Conservation (phyloP, 495 filamentous ascomycete species). For the Podospora bellae-mahoneyi region DNA sequence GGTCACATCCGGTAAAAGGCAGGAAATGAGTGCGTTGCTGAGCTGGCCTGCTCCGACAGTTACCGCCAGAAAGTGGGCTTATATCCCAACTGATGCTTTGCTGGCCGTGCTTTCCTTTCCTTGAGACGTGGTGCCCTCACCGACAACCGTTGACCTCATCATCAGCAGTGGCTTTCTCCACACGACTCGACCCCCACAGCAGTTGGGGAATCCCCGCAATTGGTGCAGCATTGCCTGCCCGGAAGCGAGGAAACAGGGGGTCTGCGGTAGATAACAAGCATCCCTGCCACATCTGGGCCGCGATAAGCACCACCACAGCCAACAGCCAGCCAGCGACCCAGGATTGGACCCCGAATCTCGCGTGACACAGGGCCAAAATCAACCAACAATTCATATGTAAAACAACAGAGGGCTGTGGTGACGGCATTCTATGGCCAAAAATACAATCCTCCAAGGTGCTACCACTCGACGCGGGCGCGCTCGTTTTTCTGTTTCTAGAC, state of each 20-base stretch:
- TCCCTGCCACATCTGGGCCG: slow-evolving; percentile 7
- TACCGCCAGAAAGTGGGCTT: background rate
- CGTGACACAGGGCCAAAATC: slow-evolving; percentile 9
- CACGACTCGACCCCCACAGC: background rate
- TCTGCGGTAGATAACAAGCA: slow-evolving; percentile 6
- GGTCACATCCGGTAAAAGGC: slow-evolving; percentile 43
- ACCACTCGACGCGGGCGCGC: background rate
- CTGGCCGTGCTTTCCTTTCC: background rate
- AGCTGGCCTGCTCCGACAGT: slow-evolving; percentile 33
- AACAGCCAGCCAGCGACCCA: background rate
- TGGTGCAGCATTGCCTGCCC: background rate
- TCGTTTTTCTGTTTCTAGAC: background rate
- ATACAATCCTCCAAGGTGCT: background rate
- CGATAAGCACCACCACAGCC: slow-evolving; percentile 7
- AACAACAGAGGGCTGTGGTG: background rate
- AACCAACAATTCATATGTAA: slow-evolving; percentile 3
- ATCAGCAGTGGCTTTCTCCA: background rate
- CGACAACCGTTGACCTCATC: background rate
- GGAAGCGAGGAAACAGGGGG: slow-evolving; percentile 7
- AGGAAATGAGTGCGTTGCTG: slow-evolving; percentile 40
- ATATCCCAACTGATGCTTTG: slow-evolving; percentile 16
- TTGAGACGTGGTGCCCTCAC: background rate
- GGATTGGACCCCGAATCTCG: slow-evolving; percentile 6
- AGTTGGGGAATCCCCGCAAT: background rate
- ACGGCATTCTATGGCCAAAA: background rate